Conservation (phyloP, 148 eudicot genomes). For the Silene latifolia region DNA sequence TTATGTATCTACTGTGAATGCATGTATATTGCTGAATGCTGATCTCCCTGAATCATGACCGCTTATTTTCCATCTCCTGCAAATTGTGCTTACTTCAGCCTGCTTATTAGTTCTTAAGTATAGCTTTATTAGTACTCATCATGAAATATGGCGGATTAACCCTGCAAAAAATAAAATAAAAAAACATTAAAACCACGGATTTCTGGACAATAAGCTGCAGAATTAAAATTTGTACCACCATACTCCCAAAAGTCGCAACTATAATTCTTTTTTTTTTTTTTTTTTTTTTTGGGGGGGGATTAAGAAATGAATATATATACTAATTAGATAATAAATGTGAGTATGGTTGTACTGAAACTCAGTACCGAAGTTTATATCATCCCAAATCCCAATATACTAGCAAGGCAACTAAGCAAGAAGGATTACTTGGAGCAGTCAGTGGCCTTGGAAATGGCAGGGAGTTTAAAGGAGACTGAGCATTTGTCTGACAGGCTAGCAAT, state of each 20-base stretch:
- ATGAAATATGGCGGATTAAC: background rate
- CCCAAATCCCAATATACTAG: background rate
- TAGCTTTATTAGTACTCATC: background rate
- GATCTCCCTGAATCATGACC: background rate
- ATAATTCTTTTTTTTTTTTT: too few relatives aligned
- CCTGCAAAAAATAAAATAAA: slow-evolving; percentile 14
- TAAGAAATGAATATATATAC: too few relatives aligned
- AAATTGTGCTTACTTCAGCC: slow-evolving; percentile 4
- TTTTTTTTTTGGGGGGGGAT: too few relatives aligned
- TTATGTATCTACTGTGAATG: background rate
- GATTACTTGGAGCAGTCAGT: slow-evolving; percentile 30
- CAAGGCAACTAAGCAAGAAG: background rate
- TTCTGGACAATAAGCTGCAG: background rate
- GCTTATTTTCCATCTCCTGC: background rate
- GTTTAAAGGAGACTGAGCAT: slow-evolving; percentile 9
- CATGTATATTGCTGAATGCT: background rate
- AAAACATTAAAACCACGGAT: background rate
- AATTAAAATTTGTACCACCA: too few relatives aligned
- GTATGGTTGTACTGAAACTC: too few relatives aligned
- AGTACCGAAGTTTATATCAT: background rate
- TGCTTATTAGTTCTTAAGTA: background rate
- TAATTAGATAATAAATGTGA: too few relatives aligned
- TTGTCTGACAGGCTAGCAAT: slow-evolving; percentile 11
- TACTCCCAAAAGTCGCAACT: too few relatives aligned
- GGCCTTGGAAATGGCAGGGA: slow-evolving; percentile 20